Evolutionary conservation across 2,329 filamentous ascomycete species (phyloP), one percentile per base, ranked within the genome.

Genomic region (Elsinoe australis): DNA sequence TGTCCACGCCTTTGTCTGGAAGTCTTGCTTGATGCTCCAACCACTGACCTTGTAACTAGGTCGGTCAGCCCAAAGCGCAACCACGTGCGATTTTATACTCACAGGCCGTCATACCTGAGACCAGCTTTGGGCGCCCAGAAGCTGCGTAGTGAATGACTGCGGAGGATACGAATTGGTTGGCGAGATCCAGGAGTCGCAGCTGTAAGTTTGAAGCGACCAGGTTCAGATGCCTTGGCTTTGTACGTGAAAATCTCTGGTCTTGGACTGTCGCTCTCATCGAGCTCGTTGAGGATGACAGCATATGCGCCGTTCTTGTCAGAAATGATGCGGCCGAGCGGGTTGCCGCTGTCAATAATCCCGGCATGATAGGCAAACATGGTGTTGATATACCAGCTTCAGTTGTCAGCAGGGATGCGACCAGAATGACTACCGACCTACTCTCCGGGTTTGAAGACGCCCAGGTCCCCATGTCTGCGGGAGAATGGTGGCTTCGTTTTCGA

Each of bases 391-490:
- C 71, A 74, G 21, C 70, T 73, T 34, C 15, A 14, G 19, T 2
- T 24, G 18, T 26, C n/a, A 33, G 15, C 2, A 6, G 4, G 14
- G n/a, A n/a, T 28, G 5, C 4, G 14, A 19, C 9, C 1, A 19
- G 26, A 10, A 14, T 5, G 14, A 5, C 17, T 38, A 6, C 2
- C 15, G 1, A 64, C 68, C 58, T 52, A 73, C 70, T 66, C 60
- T 58, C 71, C 71, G 49, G 70, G 60, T n/a, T 52, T 59, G 50
- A 74, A 74, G 50, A 73, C 73, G 0, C 68, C 68, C n/a, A 72
- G 52, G 51, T 63, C 55, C 4, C 70, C 70, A 33, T 58, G 57
- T 33, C 59, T 59, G 42, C 64, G 64, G 3, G 67, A 36, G 18
- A 48, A 48, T 18, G 64, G 64, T 26, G 60, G 56, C 35, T 58